Evolutionary conservation across 352 stramenopile species (phyloP).

Genomic region (Globisporangium acanthophoron): DNA sequence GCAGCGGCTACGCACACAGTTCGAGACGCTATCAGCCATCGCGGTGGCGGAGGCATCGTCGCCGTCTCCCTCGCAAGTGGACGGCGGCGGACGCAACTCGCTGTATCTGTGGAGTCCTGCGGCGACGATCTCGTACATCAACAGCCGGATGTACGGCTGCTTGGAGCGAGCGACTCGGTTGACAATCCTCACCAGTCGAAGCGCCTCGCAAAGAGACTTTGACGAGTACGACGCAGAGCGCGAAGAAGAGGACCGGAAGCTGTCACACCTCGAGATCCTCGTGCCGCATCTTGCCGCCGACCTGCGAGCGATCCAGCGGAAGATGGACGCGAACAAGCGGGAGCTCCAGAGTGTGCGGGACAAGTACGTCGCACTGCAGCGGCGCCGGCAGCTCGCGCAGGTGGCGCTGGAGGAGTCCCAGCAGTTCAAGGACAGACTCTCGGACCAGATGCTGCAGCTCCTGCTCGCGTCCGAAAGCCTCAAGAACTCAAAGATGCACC

Average conservation of each 20-base stretch:
- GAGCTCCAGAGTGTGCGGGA: conserved; percentile 30
- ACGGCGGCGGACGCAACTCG: background rate
- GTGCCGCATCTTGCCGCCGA: conserved; percentile 49
- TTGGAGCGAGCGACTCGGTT: conserved; percentile 43
- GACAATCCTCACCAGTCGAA: conserved; percentile 13
- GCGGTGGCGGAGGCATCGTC: conserved; percentile 49
- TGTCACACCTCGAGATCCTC: conserved; percentile 59
- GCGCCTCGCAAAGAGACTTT: conserved; percentile 15
- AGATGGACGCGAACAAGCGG: conserved; percentile 36
- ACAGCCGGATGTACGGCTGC: conserved; percentile 50
- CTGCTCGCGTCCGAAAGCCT: conserved; percentile 54
- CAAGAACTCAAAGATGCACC: conserved; percentile 71
- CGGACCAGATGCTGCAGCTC: conserved; percentile 74
- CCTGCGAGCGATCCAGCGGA: conserved; percentile 40
- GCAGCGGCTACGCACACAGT: conserved; percentile 34
- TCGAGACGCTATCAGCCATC: conserved; percentile 31
- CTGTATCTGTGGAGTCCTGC: conserved; percentile 26
- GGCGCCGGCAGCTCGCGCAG: conserved; percentile 45
- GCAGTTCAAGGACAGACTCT: conserved; percentile 68
- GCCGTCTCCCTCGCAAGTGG: conserved; percentile 4
- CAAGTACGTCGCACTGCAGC: conserved; percentile 32
- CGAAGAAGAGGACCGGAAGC: conserved; percentile 37
- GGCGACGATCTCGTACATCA: conserved; percentile 47
- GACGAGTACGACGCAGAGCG: conserved; percentile 36
- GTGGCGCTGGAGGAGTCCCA: conserved; percentile 67